A percentile compares a stretch with the other conserved stretches of the same genome.
phyloP scores from a whole-genome alignment of 345 rosid genomes.

The Populus alba region DNA sequence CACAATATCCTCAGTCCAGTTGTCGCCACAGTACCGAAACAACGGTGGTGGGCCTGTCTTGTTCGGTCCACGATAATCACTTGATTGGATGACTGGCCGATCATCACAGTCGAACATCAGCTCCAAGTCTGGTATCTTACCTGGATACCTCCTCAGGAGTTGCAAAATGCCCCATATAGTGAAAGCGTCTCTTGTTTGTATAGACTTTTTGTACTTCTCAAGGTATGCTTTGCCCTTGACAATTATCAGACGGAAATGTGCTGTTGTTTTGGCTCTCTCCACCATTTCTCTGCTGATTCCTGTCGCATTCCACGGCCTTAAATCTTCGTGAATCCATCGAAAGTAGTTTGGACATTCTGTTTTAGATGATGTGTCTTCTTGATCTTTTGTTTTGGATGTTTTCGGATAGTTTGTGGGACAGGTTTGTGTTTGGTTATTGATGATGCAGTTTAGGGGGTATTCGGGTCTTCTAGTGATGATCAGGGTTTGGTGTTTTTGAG shows the following conservation, averaged over 20 bases:
- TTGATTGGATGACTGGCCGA: slow-evolving; percentile 40
- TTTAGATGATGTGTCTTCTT: neutral
- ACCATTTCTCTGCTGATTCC: slow-evolving; percentile 63
- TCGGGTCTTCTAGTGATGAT: neutral
- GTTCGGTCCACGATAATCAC: slow-evolving; percentile 34
- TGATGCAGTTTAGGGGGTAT: slow-evolving; percentile 9
- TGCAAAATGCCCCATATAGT: slow-evolving; percentile 75
- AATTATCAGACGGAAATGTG: slow-evolving; percentile 59
- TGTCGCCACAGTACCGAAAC: slow-evolving; percentile 59
- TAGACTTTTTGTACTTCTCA: slow-evolving; percentile 46
- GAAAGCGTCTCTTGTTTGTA: slow-evolving; percentile 51
- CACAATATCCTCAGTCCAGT: slow-evolving; percentile 50
- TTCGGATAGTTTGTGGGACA: slow-evolving; percentile 14
- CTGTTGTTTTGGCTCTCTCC: slow-evolving; percentile 44
- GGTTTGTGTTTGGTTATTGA: slow-evolving; percentile 2
- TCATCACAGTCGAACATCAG: slow-evolving; percentile 66
- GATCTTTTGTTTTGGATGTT: neutral
- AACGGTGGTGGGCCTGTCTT: slow-evolving; percentile 48
- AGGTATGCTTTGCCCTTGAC: slow-evolving; percentile 54
- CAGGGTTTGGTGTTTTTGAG: neutral
- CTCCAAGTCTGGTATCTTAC: slow-evolving; percentile 64
- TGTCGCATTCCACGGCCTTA: slow-evolving; percentile 56
- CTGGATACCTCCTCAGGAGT: slow-evolving; percentile 68
- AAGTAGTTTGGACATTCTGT: slow-evolving; percentile 33
- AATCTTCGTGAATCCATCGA: slow-evolving; percentile 79